phyloP scores from a whole-genome alignment of 1,284 basidiomycete species.

The Mycosarcoma maydis region DNA sequence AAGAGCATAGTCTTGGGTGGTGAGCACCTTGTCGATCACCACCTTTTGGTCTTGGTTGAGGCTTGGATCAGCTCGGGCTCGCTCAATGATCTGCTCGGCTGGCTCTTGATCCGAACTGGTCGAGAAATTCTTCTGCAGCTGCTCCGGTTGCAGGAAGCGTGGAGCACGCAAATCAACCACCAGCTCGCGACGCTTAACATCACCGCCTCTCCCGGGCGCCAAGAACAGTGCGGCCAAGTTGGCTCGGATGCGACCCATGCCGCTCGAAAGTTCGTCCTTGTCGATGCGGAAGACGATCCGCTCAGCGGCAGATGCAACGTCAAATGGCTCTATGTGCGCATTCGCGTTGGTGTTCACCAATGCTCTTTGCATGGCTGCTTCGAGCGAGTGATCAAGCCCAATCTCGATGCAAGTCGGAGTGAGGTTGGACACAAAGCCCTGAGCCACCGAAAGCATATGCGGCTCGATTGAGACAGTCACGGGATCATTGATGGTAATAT shows the following conservation, averaged over 20 bases:
- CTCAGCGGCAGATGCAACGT: conserved; percentile 10
- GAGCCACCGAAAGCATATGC: conserved; percentile 80
- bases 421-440: conserved; percentile 83
- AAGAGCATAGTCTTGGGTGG: conserved; percentile 87
- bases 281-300: conserved; percentile 84
- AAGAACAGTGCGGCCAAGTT: conserved; percentile 92
- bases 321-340: not conserved
- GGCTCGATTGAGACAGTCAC: conserved; percentile 85
- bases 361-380: conserved; percentile 37
- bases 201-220: conserved; percentile 69
- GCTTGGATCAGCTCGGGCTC: conserved; percentile 33
- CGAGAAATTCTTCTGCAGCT: not conserved
- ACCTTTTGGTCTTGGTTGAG: conserved; percentile 81
- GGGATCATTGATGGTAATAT: conserved; percentile 81
- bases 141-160: conserved; percentile 69
- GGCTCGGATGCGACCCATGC: conserved; percentile 86
- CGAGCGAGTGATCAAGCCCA: conserved; percentile 83
- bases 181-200: conserved; percentile 73
- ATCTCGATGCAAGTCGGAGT: conserved; percentile 75
- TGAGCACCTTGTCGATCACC: conserved; percentile 80
- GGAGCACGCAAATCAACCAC: conserved; percentile 85
- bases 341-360: conserved; percentile 8
- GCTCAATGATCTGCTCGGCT: not conserved
- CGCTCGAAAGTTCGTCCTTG: conserved; percentile 87
- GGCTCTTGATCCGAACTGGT: not conserved